Evolutionary conservation across 441 rosid genomes (phyloP), one percentile per base, ranked within the genome.

Genomic region (Iberis amara): DNA sequence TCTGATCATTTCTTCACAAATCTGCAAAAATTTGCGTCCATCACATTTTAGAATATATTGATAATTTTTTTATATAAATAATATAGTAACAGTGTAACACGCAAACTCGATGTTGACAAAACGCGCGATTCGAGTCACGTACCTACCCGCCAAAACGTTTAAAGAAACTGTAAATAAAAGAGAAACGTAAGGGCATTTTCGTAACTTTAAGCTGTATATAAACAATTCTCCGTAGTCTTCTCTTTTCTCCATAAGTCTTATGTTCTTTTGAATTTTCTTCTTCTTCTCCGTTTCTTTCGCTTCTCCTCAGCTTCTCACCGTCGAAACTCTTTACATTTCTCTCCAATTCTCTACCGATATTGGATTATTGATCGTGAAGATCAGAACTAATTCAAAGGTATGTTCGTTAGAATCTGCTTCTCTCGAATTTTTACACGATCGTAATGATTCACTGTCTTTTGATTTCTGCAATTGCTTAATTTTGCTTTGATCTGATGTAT

Each of bases 271-370:
- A 14, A n/a, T 59, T 12, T 41, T 39, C 5, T 56, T 55, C 30
- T 31, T 31, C 57, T 50, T 43, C 63, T 57, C 59, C 69, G 59
- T 44, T 44, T 0, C 59, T 44, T 51, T 57, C 59, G 47, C 59
- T 64, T 55, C 57, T 47, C 42, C 47, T 52, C 49, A 24, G 32
- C 18, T 42, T 60, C 47, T 39, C 47, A 47, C 52, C 53, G 37
- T 57, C 27, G 0, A 6, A 4, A 11, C 0, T 24, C 43, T 41
- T 46, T 54, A 18, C 35, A 4, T 18, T 45, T 13, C 24, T 32
- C 57, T 7, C 40, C 50, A 26, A 8, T 64, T 37, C 58, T 50
- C 47, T 57, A 12, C 3, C 18, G 36, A 35, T 49, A 24, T 8
- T 31, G 6, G 10, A 30, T 35, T 55, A 41, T 4, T 55, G 8